Evolutionary conservation across 495 filamentous ascomycete species (phyloP), one percentile per base, ranked within the genome.

Genomic region (Aspergillus biplanus): DNA sequence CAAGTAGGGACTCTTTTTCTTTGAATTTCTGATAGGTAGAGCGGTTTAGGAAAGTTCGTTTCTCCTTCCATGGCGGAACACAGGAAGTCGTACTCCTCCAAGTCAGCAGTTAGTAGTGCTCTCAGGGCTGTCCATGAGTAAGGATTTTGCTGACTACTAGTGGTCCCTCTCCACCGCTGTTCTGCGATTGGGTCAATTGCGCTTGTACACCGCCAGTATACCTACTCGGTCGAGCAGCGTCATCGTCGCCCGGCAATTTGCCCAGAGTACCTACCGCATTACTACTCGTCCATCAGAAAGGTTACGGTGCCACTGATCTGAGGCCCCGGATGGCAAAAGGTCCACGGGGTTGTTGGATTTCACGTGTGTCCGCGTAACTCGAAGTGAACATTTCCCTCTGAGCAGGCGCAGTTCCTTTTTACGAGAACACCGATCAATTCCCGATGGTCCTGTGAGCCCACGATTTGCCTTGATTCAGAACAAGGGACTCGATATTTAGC

Each of bases 191-290:
- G 67, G 31, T 64, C 64, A 46, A 31, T 49, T 32, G 58, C 59
- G 37, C 54, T 46, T 64, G 64, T 66, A 64, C 67, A 69, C 67
- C 67, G 67, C 67, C 60, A 69, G 58, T 64, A 66, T 56, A 61
- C 49, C 66, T 44, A 39, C 35, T 60, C 21, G 21, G 21, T 50
- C 27, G 32, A 33, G 59, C 64, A 62, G 63, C 67, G 56, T 61
- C 67, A 61, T 65, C 52, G 31, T n/a, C 27, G 44, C 16, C 34
- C 50, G 33, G 48, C 18, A 48, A 61, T 61, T 53, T 46, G 27
- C 33, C 57, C 56, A 53, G 62, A 55, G 49, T 54, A 52, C 50
- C 15, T 49, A 39, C 35, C 52, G 18, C 31, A 47, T 33, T 56
- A 33, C 48, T 52, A 55, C 31, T 12, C 4, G 31, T 6, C 13